Evolutionary conservation across 768 basidiomycete species (phyloP).

Genomic region (Butyriboletus loyo): DNA sequence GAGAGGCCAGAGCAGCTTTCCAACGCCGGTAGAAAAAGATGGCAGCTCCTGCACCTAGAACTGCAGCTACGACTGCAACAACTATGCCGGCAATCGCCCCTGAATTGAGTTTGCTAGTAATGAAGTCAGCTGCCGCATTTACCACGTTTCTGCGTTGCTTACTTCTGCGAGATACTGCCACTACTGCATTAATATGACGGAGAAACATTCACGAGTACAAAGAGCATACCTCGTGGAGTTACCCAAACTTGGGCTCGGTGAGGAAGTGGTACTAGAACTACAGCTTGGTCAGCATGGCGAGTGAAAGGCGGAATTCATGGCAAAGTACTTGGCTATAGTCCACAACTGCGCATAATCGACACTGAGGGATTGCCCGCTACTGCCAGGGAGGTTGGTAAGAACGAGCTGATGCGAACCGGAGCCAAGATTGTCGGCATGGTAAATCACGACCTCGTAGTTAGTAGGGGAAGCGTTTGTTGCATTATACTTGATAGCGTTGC

Average conservation of each 20-base stretch:
- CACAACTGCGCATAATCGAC: constrained; percentile 35
- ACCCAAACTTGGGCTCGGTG: not conserved
- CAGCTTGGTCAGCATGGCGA: not conserved
- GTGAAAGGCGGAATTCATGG: not conserved
- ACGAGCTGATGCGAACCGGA: constrained; percentile 35
- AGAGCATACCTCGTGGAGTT: constrained; percentile 1
- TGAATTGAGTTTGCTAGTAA: constrained; percentile 13
- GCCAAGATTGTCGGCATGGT: constrained; percentile 37
- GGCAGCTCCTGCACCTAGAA: constrained; percentile 11
- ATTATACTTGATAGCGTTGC: constrained; percentile 17
- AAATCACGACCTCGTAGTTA: constrained; percentile 32
- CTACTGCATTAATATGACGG: too few species aligned
- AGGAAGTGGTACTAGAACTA: not conserved
- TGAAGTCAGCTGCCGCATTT: not conserved
- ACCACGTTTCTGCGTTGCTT: not conserved
- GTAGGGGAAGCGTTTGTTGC: constrained; percentile 17
- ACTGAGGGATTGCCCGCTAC: constrained; percentile 19
- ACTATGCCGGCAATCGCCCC: constrained; percentile 26
- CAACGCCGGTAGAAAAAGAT: constrained; percentile 29
- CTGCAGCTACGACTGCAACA: constrained; percentile 12
- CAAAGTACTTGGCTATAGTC: constrained; percentile 17
- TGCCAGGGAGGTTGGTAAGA: constrained; percentile 31
- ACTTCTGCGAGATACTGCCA: constrained; percentile 8
- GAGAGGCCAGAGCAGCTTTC: constrained; percentile 20
- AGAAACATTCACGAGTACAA: not conserved